Evolutionary conservation across 495 filamentous ascomycete species (phyloP), one percentile per base, ranked within the genome.

Genomic region (Aspergillus sclerotioniger): DNA sequence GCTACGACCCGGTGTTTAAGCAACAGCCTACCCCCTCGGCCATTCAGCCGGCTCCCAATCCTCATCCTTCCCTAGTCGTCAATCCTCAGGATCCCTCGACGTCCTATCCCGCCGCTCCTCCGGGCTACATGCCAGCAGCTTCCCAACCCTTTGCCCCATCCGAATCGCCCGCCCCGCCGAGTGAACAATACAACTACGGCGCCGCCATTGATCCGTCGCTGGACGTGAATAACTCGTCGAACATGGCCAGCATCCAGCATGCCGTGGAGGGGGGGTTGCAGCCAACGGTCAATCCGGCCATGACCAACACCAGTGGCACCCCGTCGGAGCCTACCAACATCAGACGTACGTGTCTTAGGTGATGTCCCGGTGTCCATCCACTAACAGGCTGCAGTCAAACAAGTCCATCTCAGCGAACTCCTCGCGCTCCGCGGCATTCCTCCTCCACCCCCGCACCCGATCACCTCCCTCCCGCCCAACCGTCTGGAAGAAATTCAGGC

Each of bases 1-100:
- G 94, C 46, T 98, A 98, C 84, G 94, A 98, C 70, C 94, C 94
- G 37, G 95, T 98, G 59, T 98, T 98, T 78, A 95, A 96, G 73
- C 84, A 87, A 65, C 89, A 92, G 65, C 86, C 89, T 12, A 71
- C 86, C 17, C 89, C 90, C 15, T 80, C 89, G 43, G 82, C 85
- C 51, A 91, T 95, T 61, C 90, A 93, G 70, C 89, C 90, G 59
- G 88, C 87, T 61, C 84, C 81, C 53, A 84, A 80, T 60, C 74
- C 75, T 59, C 76, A 78, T 50, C 77, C 75, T 21, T 76, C 74
- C 43, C 65, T 79, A 51, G 75, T 80, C 25, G 71, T 76, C 56
- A 78, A 76, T 54, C 73, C 75, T 12, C 76, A 78, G 51, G 74
- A 76, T 28, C 75, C 69, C 57, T 69, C 71, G 48, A 54, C 68